Base-by-base conservation (phyloP, 1,284 basidiomycete species). In the Sporisorium iseilematis-ciliati region DNA sequence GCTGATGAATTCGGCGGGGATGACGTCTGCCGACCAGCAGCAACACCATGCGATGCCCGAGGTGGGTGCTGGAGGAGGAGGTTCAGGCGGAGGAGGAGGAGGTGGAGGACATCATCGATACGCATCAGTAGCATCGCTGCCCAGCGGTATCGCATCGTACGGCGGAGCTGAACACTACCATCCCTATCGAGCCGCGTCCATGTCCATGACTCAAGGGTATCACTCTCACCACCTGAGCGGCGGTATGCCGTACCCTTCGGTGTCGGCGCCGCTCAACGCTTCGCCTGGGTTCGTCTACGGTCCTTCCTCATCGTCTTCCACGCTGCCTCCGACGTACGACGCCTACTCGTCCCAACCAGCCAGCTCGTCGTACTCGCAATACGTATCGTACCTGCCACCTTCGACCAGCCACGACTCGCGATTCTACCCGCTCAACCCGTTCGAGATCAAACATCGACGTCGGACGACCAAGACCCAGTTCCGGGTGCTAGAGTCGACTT, bases 381-480 rank as follows among this genome's bases (percentile, higher is more conserved):
- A 66, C 54, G 58, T 67, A 5, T 73, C 65, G 21, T 73, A 73
- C 21, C 54, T 65, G 7, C 58, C 62, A 2, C 68, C 70, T 20
- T 31, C 64, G 2, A 33, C 48, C 4, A 23, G 48, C 8, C 56
- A 57, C 46, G 67, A 77, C 23, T 59, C 56, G 20, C 60, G 67
- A 29, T 65, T 66, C 50, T 76, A 73, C 25, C 66, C 78, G 20
- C 61, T 75, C 43, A 80, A 78, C 35, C 79, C 79, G 5, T 80
- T 81, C 54, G 80, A 82, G 59, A 79, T 82, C 66, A 82, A 82
- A 55, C 80, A 82, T 45, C 72, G 80, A 12, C 51, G 80, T 8
- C 63, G 80, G 2, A 82, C 80, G 18, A 82, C 79, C 23, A 81
- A 80, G 72, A 57, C 64, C n/a, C 80, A 82, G 38, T 82, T 81